Evolutionary conservation across 164 flowering plant species (phyloP), one percentile per base, ranked within the genome.

Genomic region (Tetrastigma voinierianum): DNA sequence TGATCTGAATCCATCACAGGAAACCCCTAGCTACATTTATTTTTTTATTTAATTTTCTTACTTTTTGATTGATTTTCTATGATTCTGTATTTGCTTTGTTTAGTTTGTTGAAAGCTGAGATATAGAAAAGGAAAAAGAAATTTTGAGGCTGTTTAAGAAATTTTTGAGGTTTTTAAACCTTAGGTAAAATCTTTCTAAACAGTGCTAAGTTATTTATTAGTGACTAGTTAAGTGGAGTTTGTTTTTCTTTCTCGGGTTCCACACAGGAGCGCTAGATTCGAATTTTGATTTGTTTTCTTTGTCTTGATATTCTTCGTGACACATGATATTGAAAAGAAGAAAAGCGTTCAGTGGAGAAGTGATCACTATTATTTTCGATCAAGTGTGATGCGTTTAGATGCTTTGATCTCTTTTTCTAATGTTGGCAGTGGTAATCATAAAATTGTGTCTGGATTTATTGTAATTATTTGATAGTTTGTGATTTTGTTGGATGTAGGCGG

Each of bases 1-100:
- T 53, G 67, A 65, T 76, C 57, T n/a, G 72, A 54, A 79, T 79
- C 80, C 67, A 57, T 52, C 58, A 20, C 47, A 1, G 19, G 53
- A 44, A 79, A 48, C n/a, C 75, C 68, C 77, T 64, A 61, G 21
- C 43, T 16, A 47, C 13, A 43, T 61, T 51, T 23, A 4, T 55
- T 43, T 25, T 23, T 32, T 32, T n/a, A n/a, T 52, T 13, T 43
- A 6, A n/a, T 72, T 24, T 8, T 16, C n/a, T 63, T 20, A 4
- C 23, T 9, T n/a, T 21, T 62, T 17, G 43, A 12, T 51, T 46
- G 13, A 53, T 53, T 72, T 21, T n/a, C n/a, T 32, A 32, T 32
- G 20, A n/a, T n/a, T n/a, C n/a, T n/a, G n/a, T n/a, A n/a, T n/a
- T 61, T 32, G 20, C 23, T 44, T 49, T 24, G 65, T 51, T 53